Evolutionary conservation across 306 rosid species (phyloP).

Genomic region (Castanopsis chinensis): DNA sequence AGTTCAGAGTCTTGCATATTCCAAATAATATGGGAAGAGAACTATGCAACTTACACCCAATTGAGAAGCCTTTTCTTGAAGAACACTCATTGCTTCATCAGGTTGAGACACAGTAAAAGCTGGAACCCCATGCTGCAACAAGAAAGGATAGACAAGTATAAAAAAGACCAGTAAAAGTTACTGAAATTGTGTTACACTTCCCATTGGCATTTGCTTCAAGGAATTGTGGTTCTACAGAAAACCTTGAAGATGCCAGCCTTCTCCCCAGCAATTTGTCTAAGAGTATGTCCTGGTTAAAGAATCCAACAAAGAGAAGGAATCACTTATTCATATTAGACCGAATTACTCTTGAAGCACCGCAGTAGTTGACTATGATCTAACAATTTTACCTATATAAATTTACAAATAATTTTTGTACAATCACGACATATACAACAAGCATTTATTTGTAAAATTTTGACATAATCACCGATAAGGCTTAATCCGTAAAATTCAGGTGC

Average conservation of each 20-base stretch:
- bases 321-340: conserved; percentile 2
- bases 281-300: conserved; percentile 62
- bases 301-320: conserved; percentile 24
- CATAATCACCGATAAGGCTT: neutral
- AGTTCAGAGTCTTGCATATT: conserved; percentile 13
- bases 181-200: too few relatives aligned
- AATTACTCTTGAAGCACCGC: neutral
- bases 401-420: neutral
- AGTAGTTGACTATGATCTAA: too few relatives aligned
- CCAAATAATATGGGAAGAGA: conserved; percentile 12
- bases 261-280: conserved; percentile 90
- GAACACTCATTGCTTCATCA: conserved; percentile 85
- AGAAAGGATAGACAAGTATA: conserved; percentile 1
- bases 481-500: neutral
- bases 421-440: neutral
- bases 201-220: too few relatives aligned
- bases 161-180: neutral
- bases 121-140: conserved; percentile 56
- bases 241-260: conserved; percentile 99
- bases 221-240: conserved; percentile 19
- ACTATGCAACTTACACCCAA: conserved; percentile 58
- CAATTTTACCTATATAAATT: neutral
- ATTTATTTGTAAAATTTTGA: neutral
- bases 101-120: conserved; percentile 89
- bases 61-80: conserved; percentile 70